Evolutionary conservation across 2,329 filamentous ascomycete genomes (phyloP).

Genomic region (Colletotrichum chlorophyti): DNA sequence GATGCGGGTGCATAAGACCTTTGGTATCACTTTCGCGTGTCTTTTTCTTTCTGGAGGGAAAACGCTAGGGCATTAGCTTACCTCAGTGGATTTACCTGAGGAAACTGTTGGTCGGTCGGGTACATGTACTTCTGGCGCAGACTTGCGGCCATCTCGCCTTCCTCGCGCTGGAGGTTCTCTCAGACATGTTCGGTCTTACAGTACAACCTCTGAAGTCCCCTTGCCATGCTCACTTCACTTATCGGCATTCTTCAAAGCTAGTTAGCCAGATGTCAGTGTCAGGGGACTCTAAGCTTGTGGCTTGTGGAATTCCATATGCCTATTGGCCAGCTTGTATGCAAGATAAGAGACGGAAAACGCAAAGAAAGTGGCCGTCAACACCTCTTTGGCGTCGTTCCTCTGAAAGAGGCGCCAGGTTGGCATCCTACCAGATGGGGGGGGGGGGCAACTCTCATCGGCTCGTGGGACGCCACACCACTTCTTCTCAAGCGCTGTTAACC

Average conservation of each 20-base stretch:
- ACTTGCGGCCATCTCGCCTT: neutral
- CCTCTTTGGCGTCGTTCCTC: conserved; percentile 8
- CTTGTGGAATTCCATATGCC: neutral
- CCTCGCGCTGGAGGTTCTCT: neutral
- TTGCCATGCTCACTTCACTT: neutral
- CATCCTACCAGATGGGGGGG: neutral
- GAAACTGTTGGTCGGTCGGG: no score
- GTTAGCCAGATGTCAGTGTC: no score
- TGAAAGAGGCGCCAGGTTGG: conserved; percentile 8
- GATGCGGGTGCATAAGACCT: conserved; percentile 19
- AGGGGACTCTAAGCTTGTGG: neutral
- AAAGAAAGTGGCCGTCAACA: conserved; percentile 16
- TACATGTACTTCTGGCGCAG: neutral
- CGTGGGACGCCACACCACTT: conserved; percentile 9
- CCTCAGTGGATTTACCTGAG: no score
- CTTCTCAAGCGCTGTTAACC: neutral
- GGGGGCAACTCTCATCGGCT: no score
- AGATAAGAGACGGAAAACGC: neutral
- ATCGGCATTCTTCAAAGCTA: neutral
- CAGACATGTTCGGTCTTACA: no score
- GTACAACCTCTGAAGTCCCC: neutral
- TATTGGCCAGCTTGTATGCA: neutral
- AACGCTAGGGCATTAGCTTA: no score
- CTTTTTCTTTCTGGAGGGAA: conserved; percentile 1
- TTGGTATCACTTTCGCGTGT: conserved; percentile 21